These are phyloP conservation scores for Dictyostelium brefeldianum DNA, from an alignment of 78 protist species.

Conservation along the genomic window DNA sequence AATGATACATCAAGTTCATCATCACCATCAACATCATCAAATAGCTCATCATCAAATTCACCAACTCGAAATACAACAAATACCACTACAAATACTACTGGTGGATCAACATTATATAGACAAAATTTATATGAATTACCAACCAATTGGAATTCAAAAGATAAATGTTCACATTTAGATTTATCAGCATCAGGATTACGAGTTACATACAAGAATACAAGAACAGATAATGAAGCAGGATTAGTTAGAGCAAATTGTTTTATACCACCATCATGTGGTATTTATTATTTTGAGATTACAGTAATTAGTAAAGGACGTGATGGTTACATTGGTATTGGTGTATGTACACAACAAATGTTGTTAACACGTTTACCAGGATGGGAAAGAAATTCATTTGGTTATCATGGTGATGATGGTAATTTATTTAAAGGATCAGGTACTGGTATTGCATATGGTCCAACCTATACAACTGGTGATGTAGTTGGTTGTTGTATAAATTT, in stretches of 20 bases:
- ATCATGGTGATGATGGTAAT: constrained; percentile 92
- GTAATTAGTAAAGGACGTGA: constrained; percentile 83
- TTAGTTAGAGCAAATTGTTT: constrained; percentile 69
- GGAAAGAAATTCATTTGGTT: constrained; percentile 89
- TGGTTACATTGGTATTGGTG: constrained; percentile 91
- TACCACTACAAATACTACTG: too few species aligned
- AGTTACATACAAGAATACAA: constrained; percentile 59
- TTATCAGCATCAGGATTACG: constrained; percentile 6
- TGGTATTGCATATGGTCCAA: constrained; percentile 83
- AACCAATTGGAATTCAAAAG: constrained; percentile 70
- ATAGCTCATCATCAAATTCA: neutral
- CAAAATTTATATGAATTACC: constrained; percentile 54
- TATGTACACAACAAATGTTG: constrained; percentile 33
- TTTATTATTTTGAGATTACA: constrained; percentile 87
- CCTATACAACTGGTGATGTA: constrained; percentile 81
- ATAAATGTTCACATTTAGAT: constrained; percentile 43
- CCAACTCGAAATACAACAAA: neutral
- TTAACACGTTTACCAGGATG: constrained; percentile 88
- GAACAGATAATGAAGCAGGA: constrained; percentile 82
- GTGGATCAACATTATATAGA: constrained; percentile 22
- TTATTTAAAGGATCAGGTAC: constrained; percentile 81
- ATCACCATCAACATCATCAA: neutral
- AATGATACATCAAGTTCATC: neutral
- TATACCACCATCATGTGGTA: constrained; percentile 84
- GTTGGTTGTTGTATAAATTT: constrained; percentile 87